Evolutionary conservation across 768 basidiomycete genomes (phyloP), one percentile per base, ranked within the genome.

Genomic region (Naematelia aurantialba): DNA sequence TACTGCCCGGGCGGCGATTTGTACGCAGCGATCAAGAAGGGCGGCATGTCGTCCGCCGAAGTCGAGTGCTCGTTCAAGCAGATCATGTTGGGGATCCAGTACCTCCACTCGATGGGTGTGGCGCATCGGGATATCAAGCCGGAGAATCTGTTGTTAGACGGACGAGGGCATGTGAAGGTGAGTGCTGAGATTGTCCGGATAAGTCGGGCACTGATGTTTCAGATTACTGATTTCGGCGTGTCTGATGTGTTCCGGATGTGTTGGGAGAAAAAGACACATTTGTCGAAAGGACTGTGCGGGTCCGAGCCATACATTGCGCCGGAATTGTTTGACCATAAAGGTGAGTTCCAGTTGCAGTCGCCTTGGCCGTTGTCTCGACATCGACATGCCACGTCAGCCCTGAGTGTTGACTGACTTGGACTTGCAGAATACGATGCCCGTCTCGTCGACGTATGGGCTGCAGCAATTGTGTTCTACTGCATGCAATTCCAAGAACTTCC

Each of bases 281-380:
- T 97, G 85, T 92, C 89, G 13, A 96, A 92, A 25, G 94, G 94
- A 3, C 83, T 99, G 27, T 99, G 94, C 69, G 94, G 94, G 24
- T 92, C 89, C 70, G 94, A 99, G 75, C 94, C 94, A 1, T 99
- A 99, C 79, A 99, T 99, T 71, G 94, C 94, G 8, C 96, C 96
- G 26, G 94, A 99, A 77, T 90, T 96, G 79, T 99, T 97, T 72
- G 80, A 91, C 67, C 86, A 87, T 72, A 93, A 96, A 86, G 91
- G 94, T 94, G 82, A 85, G 91, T 82, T 24, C 22, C 24, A 4
- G n/a, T 45, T 19, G 31, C 17, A 26, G 1, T 50, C 12, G 13
- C 25, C 13, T 55, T 3, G 26, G 17, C 26, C 45, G 29, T 5
- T 34, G 26, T 34, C 26, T 5, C 17, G 13, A 39, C 30, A 26